These are phyloP conservation scores for Agrocybe praecox DNA, from an alignment of 768 basidiomycete species.

Conservation along the genomic window DNA sequence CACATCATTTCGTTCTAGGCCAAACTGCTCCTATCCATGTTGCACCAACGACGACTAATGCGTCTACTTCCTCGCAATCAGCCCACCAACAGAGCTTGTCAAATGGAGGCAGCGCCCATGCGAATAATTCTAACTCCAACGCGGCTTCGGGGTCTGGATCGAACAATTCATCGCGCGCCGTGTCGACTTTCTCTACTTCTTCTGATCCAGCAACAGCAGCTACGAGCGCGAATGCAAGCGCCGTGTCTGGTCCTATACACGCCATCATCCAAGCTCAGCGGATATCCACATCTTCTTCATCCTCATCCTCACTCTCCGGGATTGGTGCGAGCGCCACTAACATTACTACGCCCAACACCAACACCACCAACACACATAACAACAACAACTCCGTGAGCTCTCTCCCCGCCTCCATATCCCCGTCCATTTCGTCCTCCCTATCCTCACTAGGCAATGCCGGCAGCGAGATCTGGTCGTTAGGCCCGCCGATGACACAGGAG, in stretches of 20 bases:
- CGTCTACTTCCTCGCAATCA: neutral
- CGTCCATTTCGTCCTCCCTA: neutral
- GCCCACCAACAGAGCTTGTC: neutral
- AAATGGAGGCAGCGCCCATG: neutral
- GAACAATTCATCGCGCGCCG: slow-evolving; percentile 40
- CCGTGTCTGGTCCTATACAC: neutral
- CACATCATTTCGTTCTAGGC: slow-evolving; percentile 27
- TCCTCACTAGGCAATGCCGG: neutral
- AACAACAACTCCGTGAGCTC: neutral
- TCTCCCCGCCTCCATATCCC: neutral
- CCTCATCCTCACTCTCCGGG: neutral
- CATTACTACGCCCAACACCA: slow-evolving; percentile 7
- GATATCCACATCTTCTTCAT: neutral
- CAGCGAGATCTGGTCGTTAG: slow-evolving; percentile 12
- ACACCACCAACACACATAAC: neutral
- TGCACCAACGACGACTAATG: slow-evolving; percentile 30
- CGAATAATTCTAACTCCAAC: neutral
- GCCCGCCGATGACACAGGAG: slow-evolving; percentile 69
- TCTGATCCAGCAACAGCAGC: slow-evolving; percentile 44
- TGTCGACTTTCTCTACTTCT: slow-evolving; percentile 49
- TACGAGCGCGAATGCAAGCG: neutral
- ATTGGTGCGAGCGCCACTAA: neutral
- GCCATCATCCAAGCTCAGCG: neutral
- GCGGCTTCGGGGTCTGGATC: slow-evolving; percentile 26
- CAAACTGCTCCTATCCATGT: slow-evolving; percentile 33